Evolutionary conservation across 805 yeast genomes (phyloP), one percentile per base, ranked within the genome.

Genomic region (Cyberlindnera mycetangii): DNA sequence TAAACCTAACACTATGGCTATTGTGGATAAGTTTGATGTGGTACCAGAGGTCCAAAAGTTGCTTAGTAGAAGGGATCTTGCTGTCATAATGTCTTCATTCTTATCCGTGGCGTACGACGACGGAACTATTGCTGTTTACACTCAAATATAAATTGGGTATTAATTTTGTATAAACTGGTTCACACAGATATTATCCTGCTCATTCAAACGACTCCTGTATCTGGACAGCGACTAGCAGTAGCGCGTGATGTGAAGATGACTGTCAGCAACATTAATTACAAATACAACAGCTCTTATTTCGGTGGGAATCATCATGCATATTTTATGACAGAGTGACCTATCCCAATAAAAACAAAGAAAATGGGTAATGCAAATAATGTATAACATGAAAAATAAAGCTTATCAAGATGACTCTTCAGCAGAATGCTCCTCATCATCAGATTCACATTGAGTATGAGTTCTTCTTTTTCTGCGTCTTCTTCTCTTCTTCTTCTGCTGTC

Each of bases 71-170:
- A 36, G 65, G 14, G 65, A 60, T 37, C 6, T 49, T 4, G 52
- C 53, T 22, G 42, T 52, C 7, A 35, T 57, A 0, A 25, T 34
- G 4, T 52, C 48, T 2, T 49, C 55, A 12, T 60, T 71, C 55
- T 49, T 78, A 1, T 72, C 78, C 5, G 69, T 71, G 2, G 85
- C 79, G 0, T 79, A 74, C 37, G 76, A 74, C 39, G 83, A 80
- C 49, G 83, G 84, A 3, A 65, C 78, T 3, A 65, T 80, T 2
- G 67, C 66, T 11, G 58, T 76, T 10, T 74, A 70, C 55, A 38
- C 53, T 14, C 48, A 50, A 8, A 11, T 47, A 7, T 46, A 48
- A 25, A 14, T 4, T 2, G 4, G 5, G 15, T 15, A 20, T 17
- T 11, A 16, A 16, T 32, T n/a, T n/a, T n/a, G n/a, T n/a, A n/a